These are phyloP conservation scores for Aspergillus japonicus DNA, from an alignment of 2,329 filamentous ascomycete genomes.

Conservation along the genomic window DNA sequence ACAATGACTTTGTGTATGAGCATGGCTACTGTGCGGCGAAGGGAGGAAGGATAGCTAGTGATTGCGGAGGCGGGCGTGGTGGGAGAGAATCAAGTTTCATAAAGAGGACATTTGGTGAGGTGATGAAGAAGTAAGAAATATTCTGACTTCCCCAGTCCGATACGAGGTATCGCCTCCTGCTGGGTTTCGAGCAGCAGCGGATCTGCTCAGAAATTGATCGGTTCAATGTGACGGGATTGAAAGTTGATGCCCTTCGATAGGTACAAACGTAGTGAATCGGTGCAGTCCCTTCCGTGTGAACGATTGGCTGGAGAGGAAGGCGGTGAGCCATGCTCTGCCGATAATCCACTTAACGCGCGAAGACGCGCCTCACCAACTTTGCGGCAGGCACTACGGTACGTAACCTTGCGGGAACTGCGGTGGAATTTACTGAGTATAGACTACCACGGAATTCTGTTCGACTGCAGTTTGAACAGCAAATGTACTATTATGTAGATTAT, in stretches of 20 bases:
- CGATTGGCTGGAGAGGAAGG: slow-evolving; percentile 20
- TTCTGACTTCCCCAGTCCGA: neutral
- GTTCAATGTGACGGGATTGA: neutral
- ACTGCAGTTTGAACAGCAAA: neutral
- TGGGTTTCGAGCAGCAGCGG: neutral
- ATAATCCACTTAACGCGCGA: slow-evolving; percentile 25
- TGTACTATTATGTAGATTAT: neutral
- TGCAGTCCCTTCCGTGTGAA: slow-evolving; percentile 3
- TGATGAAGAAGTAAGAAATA: neutral
- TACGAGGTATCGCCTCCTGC: neutral
- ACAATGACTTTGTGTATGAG: slow-evolving; percentile 11
- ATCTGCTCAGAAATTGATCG: neutral
- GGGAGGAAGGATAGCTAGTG: neutral
- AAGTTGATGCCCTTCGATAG: neutral
- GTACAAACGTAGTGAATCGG: slow-evolving; percentile 14
- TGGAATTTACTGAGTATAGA: no score
- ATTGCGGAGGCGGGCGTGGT: neutral
- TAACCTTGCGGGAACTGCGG: no score
- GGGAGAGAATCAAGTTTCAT: neutral
- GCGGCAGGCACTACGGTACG: no score
- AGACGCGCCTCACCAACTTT: slow-evolving; percentile 15
- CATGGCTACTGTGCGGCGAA: slow-evolving; percentile 15
- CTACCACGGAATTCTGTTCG: no score
- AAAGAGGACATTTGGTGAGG: neutral
- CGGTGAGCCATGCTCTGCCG: slow-evolving; percentile 17